phyloP scores from a whole-genome alignment of 2,329 filamentous ascomycete genomes.

The Neopestalotiopsis clavispora region DNA sequence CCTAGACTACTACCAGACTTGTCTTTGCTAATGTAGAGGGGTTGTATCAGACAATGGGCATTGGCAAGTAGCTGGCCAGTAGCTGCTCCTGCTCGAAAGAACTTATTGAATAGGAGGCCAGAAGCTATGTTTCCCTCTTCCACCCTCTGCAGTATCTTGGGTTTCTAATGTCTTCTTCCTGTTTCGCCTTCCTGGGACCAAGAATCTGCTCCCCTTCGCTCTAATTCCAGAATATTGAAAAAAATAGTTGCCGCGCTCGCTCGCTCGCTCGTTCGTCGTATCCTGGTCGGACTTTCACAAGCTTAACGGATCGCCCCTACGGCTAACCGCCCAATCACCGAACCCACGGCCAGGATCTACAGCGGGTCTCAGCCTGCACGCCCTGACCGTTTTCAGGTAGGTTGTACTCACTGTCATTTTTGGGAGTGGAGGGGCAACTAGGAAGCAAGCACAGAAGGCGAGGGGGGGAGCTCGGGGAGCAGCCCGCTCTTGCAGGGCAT shows the following conservation, averaged over 20 bases:
- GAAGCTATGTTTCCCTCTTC: not conserved
- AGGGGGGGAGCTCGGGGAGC: no score
- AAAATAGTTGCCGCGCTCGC: not conserved
- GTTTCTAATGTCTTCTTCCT: not conserved
- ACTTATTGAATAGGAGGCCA: not conserved
- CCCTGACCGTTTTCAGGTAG: constrained; percentile 7
- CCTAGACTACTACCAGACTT: no score
- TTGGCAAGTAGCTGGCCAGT: not conserved
- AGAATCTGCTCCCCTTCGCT: not conserved
- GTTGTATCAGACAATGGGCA: not conserved
- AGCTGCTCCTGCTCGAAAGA: not conserved
- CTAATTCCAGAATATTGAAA: not conserved
- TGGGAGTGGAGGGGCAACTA: not conserved
- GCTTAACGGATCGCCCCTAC: constrained; percentile 3
- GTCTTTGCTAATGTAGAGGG: not conserved
- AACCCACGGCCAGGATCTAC: not conserved
- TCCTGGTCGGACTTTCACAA: constrained; percentile 9
- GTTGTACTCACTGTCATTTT: not conserved
- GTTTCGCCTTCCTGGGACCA: not conserved
- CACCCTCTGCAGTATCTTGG: not conserved
- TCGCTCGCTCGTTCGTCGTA: not conserved
- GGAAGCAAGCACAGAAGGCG: no score
- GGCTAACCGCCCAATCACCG: constrained; percentile 4
- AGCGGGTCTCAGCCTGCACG: not conserved
- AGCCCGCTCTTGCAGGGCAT: no score